Conservation (phyloP, 2,329 filamentous ascomycete species). For the Chaetomium olivaceum region DNA sequence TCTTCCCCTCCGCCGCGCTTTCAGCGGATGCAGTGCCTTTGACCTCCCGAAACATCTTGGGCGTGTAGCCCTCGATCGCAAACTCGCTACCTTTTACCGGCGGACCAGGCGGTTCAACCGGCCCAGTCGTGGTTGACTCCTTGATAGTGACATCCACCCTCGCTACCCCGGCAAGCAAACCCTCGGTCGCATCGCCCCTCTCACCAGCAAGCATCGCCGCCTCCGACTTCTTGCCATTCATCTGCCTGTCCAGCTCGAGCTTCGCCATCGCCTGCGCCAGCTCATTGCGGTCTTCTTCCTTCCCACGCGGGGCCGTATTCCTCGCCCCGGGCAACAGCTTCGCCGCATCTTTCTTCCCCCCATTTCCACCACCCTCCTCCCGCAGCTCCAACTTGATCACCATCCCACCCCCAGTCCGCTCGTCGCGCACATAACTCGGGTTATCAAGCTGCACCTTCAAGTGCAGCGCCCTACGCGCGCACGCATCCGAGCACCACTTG, state of each 20-base stretch:
- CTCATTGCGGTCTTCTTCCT: slow-evolving; percentile 4
- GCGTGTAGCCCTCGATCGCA: slow-evolving; percentile 54
- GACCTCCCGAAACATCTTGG: slow-evolving; percentile 37
- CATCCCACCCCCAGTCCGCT: slow-evolving; percentile 17
- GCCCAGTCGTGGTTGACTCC: slow-evolving; percentile 51
- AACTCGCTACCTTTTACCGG: slow-evolving; percentile 45
- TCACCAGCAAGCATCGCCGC: slow-evolving; percentile 24
- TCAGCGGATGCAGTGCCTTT: slow-evolving; percentile 27
- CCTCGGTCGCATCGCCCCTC: slow-evolving; percentile 36
- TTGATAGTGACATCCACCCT: slow-evolving; percentile 50
- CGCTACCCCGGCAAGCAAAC: slow-evolving; percentile 32
- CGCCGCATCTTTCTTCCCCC: background rate
- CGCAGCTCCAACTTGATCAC: slow-evolving; percentile 63
- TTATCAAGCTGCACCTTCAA: slow-evolving; percentile 86
- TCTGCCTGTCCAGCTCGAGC: slow-evolving; percentile 24
- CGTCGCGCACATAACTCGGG: slow-evolving; percentile 48
- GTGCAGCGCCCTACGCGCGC: slow-evolving; percentile 77
- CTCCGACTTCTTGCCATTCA: slow-evolving; percentile 7
- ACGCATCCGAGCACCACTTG: slow-evolving; percentile 82
- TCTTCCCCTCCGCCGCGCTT: background rate
- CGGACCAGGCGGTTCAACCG: slow-evolving; percentile 42
- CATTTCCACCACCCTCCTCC: slow-evolving; percentile 20
- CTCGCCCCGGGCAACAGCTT: too few species aligned
- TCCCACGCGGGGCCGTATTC: background rate
- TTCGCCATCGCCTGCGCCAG: slow-evolving; percentile 23